Percentiles rank a stretch among this genome's conserved stretches.
These are phyloP conservation scores for Bacidia gigantensis DNA, from an alignment of 495 filamentous ascomycete genomes.

Conservation along the genomic window DNA sequence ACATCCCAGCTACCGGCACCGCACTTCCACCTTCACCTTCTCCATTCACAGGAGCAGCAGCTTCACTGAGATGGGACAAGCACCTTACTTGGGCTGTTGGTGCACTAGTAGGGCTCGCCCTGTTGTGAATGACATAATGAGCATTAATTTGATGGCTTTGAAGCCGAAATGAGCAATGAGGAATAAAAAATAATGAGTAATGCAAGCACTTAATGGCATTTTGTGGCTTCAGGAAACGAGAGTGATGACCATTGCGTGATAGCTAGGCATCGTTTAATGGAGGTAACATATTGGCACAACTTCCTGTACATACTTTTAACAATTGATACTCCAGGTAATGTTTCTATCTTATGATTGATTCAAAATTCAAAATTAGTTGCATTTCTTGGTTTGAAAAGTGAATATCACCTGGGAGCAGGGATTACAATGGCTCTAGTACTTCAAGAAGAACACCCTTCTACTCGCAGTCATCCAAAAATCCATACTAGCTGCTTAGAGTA, in stretches of 20 bases:
- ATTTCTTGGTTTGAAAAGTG: too few relatives aligned
- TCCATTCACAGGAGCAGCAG: background rate
- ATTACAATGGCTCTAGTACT: too few relatives aligned
- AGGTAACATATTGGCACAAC: background rate
- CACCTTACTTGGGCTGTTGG: background rate
- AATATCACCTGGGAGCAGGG: too few relatives aligned
- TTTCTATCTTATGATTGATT: too few relatives aligned
- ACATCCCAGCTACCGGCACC: background rate
- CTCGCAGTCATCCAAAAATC: too few relatives aligned
- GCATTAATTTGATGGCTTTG: background rate
- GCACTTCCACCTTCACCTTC: background rate
- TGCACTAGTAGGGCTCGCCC: background rate
- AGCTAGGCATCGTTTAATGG: background rate
- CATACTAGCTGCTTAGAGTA: too few relatives aligned
- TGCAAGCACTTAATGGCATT: background rate
- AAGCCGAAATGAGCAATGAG: background rate
- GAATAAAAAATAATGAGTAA: background rate
- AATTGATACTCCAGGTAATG: too few relatives aligned
- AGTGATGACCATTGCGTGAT: background rate
- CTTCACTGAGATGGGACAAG: background rate
- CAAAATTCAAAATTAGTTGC: too few relatives aligned
- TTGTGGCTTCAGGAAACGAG: background rate
- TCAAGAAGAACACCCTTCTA: too few relatives aligned
- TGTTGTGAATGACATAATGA: background rate
- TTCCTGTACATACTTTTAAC: background rate